A percentile compares a stretch with the other conserved stretches of the same genome.
Evolutionary conservation across 1,284 basidiomycete species (phyloP).

Genomic region (Afroboletus lepidellus): DNA sequence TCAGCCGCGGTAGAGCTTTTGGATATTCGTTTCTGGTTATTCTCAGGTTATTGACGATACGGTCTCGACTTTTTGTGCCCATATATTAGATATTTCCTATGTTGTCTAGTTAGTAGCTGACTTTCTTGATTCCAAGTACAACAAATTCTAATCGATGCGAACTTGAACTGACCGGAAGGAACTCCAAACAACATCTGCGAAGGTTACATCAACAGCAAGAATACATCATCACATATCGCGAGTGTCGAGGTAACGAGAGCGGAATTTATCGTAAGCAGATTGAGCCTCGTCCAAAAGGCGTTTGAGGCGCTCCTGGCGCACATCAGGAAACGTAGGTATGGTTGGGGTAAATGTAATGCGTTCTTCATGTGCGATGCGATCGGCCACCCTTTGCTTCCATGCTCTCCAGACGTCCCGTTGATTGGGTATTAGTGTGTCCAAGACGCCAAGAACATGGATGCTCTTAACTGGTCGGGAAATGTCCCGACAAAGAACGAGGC

Average conservation of each 20-base stretch:
- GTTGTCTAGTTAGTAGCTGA: not conserved
- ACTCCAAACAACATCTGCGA: too few species aligned
- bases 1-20: not conserved
- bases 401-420: slow-evolving; percentile 15
- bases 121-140: not conserved
- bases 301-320: slow-evolving; percentile 12
- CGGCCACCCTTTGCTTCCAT: slow-evolving; percentile 21
- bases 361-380: slow-evolving; percentile 19
- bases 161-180: too few species aligned
- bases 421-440: slow-evolving; percentile 17
- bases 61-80: not conserved
- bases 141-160: not conserved
- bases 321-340: slow-evolving; percentile 17
- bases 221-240: not conserved
- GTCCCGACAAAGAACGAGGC: slow-evolving; percentile 17
- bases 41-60: not conserved
- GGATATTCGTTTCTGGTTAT: not conserved
- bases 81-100: not conserved
- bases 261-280: slow-evolving; percentile 1
- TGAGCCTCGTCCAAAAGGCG: slow-evolving; percentile 18
- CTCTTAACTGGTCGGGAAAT: slow-evolving; percentile 13
- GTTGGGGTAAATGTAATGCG: slow-evolving; percentile 17
- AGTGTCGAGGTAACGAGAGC: not conserved
- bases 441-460: slow-evolving; percentile 7
- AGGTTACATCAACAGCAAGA: too few species aligned